Evolutionary conservation across 2,329 filamentous ascomycete species (phyloP).

Genomic region (Colletotrichum camelliae): DNA sequence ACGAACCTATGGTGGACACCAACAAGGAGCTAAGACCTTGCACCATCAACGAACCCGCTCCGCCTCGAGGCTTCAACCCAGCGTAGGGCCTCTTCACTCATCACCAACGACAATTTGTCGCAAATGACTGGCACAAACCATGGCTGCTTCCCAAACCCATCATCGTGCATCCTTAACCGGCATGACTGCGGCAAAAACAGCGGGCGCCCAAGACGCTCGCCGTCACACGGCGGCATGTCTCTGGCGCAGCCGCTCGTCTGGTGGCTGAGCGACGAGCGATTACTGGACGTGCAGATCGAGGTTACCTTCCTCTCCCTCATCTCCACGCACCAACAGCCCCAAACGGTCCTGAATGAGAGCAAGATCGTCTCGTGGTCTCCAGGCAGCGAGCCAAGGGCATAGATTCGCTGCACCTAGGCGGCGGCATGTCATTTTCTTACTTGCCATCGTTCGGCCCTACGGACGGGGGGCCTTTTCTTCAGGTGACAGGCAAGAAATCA

Average conservation of each 20-base stretch:
- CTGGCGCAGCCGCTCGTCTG: neutral
- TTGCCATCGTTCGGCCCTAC: neutral
- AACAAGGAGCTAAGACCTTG: neutral
- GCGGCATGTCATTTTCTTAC: neutral
- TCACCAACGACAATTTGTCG: neutral
- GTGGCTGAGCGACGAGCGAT: constrained; percentile 8
- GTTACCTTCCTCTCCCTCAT: neutral
- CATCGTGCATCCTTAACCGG: neutral
- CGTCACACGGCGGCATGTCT: neutral
- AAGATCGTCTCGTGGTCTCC: neutral
- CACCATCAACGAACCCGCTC: neutral
- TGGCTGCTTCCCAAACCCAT: neutral
- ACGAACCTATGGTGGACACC: neutral
- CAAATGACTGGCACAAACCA: neutral
- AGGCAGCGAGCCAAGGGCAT: neutral
- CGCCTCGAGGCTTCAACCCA: neutral
- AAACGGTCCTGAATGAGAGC: neutral
- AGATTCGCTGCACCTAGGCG: neutral
- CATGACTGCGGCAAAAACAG: constrained; percentile 5
- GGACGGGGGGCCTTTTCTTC: neutral
- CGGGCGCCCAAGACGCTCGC: neutral
- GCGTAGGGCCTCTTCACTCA: neutral
- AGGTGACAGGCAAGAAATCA: neutral
- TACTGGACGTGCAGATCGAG: neutral
- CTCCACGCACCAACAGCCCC: neutral